phyloP scores from a whole-genome alignment of 805 yeast genomes.

The Citeromyces nyonsensis region DNA sequence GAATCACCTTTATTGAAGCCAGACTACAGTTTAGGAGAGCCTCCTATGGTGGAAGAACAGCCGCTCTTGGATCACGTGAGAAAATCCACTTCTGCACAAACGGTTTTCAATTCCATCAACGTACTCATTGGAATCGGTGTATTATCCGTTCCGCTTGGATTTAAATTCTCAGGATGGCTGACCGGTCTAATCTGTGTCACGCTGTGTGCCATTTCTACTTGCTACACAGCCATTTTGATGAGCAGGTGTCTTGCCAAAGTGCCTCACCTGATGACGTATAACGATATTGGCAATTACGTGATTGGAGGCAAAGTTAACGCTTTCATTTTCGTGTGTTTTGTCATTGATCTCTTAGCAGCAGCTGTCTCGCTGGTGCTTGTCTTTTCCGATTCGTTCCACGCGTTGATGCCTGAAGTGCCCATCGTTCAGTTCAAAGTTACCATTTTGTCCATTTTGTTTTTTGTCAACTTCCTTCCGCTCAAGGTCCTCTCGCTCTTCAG shows the following conservation, averaged over 20 bases:
- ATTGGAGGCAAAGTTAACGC: conserved; percentile 29
- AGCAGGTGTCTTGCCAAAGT: conserved; percentile 28
- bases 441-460: conserved; percentile 21
- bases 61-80: conserved; percentile 6
- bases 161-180: conserved; percentile 55
- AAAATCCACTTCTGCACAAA: conserved; percentile 55
- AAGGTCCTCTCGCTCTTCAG: conserved; percentile 56
- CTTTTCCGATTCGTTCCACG: conserved; percentile 43
- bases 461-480: conserved; percentile 54
- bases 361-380: conserved; percentile 39
- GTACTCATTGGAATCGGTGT: conserved; percentile 67
- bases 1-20: conserved; percentile 1
- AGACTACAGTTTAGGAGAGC: neutral
- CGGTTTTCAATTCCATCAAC: conserved; percentile 64
- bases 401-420: conserved; percentile 25
- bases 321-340: conserved; percentile 30
- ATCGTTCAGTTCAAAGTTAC: conserved; percentile 22
- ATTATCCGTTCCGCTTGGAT: conserved; percentile 56
- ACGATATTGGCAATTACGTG: conserved; percentile 36
- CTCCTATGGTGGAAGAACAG: neutral
- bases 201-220: conserved; percentile 30
- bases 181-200: conserved; percentile 26
- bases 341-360: conserved; percentile 47
- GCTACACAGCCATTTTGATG: conserved; percentile 35
- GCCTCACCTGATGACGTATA: conserved; percentile 31